A percentile compares a stretch with the other conserved stretches of the same genome.
phyloP scores from a whole-genome alignment of 306 rosid species.

The Myrica gale region DNA sequence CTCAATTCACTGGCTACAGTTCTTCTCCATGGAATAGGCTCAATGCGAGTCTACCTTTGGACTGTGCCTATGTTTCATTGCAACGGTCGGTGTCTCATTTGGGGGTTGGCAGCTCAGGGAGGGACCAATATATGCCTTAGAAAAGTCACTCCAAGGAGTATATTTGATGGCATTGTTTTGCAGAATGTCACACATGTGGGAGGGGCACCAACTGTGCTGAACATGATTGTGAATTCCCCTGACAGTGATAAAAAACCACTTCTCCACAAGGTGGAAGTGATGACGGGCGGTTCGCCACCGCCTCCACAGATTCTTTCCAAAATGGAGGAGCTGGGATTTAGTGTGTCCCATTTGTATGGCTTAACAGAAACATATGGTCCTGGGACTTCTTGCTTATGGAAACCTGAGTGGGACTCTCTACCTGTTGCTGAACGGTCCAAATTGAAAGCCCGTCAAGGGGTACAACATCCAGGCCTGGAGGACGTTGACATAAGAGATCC shows the following conservation, averaged over 20 bases:
- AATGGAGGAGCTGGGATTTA: conserved; percentile 83
- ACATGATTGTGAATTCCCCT: conserved; percentile 71
- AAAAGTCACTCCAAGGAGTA: conserved; percentile 54
- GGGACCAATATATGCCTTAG: conserved; percentile 69
- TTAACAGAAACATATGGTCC: conserved; percentile 85
- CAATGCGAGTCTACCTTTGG: conserved; percentile 81
- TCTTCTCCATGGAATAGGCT: conserved; percentile 58
- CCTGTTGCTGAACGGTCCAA: conserved; percentile 43
- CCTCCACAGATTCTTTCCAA: conserved; percentile 60
- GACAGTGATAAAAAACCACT: conserved; percentile 42
- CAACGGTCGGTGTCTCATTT: conserved; percentile 87
- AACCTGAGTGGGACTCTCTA: conserved; percentile 65
- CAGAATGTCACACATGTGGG: conserved; percentile 80
- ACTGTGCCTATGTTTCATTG: conserved; percentile 83
- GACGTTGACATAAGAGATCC: conserved; percentile 69
- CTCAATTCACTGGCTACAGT: conserved; percentile 67
- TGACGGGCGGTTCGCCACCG: conserved; percentile 79
- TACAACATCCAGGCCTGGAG: conserved; percentile 57
- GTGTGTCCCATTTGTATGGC: conserved; percentile 68
- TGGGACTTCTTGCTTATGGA: conserved; percentile 66
- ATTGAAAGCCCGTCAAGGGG: conserved; percentile 70
- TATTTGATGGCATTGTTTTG: conserved; percentile 49
- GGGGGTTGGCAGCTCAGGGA: conserved; percentile 84
- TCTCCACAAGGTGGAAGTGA: conserved; percentile 54
- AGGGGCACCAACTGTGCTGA: conserved; percentile 79